Percentiles rank a stretch among this genome's conserved stretches.
These are phyloP conservation scores for Gastrodia elata DNA, from an alignment of 106 monocot genomes.

Conservation along the genomic window DNA sequence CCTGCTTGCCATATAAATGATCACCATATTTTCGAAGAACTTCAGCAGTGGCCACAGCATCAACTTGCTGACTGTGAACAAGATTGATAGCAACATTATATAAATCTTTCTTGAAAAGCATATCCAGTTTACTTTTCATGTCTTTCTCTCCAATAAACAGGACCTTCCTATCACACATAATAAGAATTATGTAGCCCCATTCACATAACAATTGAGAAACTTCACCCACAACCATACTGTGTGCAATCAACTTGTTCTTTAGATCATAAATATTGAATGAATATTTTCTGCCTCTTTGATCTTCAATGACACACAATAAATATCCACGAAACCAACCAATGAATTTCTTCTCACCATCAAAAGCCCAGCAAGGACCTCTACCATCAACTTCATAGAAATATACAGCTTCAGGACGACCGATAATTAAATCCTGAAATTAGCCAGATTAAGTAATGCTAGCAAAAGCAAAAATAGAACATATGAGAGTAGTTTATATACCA, in stretches of 20 bases:
- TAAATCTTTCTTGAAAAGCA: constrained; percentile 95
- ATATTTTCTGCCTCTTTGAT: constrained; percentile 38
- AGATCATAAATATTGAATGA: constrained; percentile 92
- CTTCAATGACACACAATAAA: constrained; percentile 72
- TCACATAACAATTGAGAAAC: constrained; percentile 89
- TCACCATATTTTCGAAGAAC: constrained; percentile 94
- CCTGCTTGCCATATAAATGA: constrained; percentile 86
- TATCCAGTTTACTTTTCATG: constrained; percentile 98
- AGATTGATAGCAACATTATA: constrained; percentile 96
- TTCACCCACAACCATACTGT: constrained; percentile 72
- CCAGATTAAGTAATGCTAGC: background rate
- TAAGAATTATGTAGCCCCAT: constrained; percentile 87
- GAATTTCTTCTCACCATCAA: constrained; percentile 93
- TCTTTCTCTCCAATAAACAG: constrained; percentile 90
- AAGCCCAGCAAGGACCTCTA: constrained; percentile 96
- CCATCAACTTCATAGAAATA: constrained; percentile 96
- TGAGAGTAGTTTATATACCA: constrained; percentile 31
- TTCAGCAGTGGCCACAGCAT: constrained; percentile 90
- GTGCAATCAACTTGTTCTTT: constrained; percentile 85
- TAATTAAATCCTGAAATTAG: constrained; percentile 67
- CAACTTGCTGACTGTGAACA: constrained; percentile 93
- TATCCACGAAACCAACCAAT: constrained; percentile 97
- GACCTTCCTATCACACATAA: constrained; percentile 73
- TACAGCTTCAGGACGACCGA: constrained; percentile 94
- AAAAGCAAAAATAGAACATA: background rate